These are phyloP conservation scores for Claviceps purpurea DNA, from an alignment of 2,329 filamentous ascomycete genomes.

Conservation along the genomic window DNA sequence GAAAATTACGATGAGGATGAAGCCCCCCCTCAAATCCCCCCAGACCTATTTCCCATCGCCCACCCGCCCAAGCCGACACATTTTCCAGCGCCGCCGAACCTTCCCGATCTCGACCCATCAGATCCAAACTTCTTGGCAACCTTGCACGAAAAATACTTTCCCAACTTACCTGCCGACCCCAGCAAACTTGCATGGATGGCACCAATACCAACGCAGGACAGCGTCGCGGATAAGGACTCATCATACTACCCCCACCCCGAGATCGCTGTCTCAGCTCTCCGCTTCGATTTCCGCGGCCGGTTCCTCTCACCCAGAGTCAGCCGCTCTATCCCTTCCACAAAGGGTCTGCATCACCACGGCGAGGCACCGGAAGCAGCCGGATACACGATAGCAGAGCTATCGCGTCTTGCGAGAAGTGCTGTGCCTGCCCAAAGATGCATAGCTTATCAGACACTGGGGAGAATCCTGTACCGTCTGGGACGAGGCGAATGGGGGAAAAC, in stretches of 20 bases:
- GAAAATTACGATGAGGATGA: slow-evolving; percentile 28
- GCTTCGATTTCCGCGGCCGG: slow-evolving; percentile 77
- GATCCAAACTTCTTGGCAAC: slow-evolving; percentile 73
- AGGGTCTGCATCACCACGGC: slow-evolving; percentile 86
- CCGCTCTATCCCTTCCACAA: slow-evolving; percentile 58
- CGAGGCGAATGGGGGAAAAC: slow-evolving; percentile 53
- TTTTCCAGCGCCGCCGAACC: slow-evolving; percentile 41
- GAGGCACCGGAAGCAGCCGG: slow-evolving; percentile 86
- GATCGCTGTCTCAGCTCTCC: slow-evolving; percentile 62
- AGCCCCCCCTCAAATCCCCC: slow-evolving; percentile 25
- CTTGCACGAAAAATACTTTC: slow-evolving; percentile 89
- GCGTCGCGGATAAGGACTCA: slow-evolving; percentile 52
- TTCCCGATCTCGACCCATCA: slow-evolving; percentile 67
- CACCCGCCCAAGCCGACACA: slow-evolving; percentile 36
- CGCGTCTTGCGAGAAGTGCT: slow-evolving; percentile 64
- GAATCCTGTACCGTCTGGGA: slow-evolving; percentile 73
- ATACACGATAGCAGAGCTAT: slow-evolving; percentile 81
- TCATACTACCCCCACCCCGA: slow-evolving; percentile 70
- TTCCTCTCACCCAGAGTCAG: slow-evolving; percentile 67
- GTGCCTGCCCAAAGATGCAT: slow-evolving; percentile 82
- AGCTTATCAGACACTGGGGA: slow-evolving; percentile 79
- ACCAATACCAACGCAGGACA: slow-evolving; percentile 51
- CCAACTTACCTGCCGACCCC: slow-evolving; percentile 71
- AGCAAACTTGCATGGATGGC: slow-evolving; percentile 84
- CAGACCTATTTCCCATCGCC: slow-evolving; percentile 29